Evolutionary conservation across 768 basidiomycete species (phyloP), one percentile per base, ranked within the genome.

Genomic region (Tubosaeta sp.): DNA sequence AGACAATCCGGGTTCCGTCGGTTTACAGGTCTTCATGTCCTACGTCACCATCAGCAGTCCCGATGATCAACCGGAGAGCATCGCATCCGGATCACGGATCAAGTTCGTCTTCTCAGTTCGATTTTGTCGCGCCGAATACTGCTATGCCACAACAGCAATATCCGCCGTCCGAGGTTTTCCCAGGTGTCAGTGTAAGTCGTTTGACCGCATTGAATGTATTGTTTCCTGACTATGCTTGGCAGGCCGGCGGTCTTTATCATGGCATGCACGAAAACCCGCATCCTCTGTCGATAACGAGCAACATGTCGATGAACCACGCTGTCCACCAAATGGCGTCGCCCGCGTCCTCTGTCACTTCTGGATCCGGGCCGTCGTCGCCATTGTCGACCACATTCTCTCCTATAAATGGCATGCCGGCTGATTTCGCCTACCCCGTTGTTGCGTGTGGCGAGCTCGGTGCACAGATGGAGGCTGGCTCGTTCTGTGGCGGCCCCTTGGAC

Each of bases 1-100:
- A 87, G 68, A 75, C 78, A 1, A 87, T 89, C 61, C 80, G 80
- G 64, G 74, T 88, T 36, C 87, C 87, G 21, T 80, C 76, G 55
- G 77, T 89, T 6, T 72, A 68, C 69, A 74, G 74, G 75, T 80
- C 82, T 5, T 83, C 84, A 13, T 84, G 79, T 63, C 83, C 83
- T 9, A 75, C 80, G 10, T 84, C 84, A 30, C 83, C 83, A 12
- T 78, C 81, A 12, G 60, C 66, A 58, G 44, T 72, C 14, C 70
- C 76, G 31, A 78, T 84, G 73, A 83, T 83, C 72, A 79, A 76
- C 59, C 76, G 82, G 48, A 80, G 84, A 47, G 68, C 81, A 31
- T 74, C 81, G 30, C 73, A 76, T 63, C 72, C 78, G 36, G 74
- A 75, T 56, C 75, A 78, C 60, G 69, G 72, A 40, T 73, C 72